Evolutionary conservation across 306 rosid genomes (phyloP).

Genomic region (Acacia acuminata): DNA sequence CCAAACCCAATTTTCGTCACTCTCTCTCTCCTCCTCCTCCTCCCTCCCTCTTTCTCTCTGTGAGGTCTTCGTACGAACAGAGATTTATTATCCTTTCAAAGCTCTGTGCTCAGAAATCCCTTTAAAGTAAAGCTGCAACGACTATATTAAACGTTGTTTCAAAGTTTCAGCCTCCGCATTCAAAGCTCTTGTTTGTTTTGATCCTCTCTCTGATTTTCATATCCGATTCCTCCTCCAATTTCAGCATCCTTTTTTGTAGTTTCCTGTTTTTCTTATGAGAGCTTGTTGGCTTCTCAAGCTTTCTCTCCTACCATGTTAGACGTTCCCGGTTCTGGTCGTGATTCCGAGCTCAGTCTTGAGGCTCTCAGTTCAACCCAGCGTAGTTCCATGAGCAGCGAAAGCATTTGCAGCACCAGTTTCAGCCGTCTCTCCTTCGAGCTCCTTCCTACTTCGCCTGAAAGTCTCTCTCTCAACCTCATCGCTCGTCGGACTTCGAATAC

Average conservation of each 20-base stretch:
- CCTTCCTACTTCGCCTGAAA: slow-evolving; percentile 48
- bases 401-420: slow-evolving; percentile 78
- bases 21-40: slow-evolving; percentile 16
- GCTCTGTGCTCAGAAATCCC: slow-evolving; percentile 25
- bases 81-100: slow-evolving; percentile 27
- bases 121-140: slow-evolving; percentile 24
- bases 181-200: slow-evolving; percentile 21
- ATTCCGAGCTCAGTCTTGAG: slow-evolving; percentile 63
- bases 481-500: slow-evolving; percentile 91
- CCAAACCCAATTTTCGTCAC: background rate
- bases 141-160: slow-evolving; percentile 16
- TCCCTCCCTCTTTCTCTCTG: background rate
- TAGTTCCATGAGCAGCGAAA: slow-evolving; percentile 83
- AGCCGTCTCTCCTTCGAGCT: slow-evolving; percentile 90
- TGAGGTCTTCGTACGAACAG: slow-evolving; percentile 13
- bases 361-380: slow-evolving; percentile 55
- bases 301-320: slow-evolving; percentile 57
- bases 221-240: background rate
- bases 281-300: background rate
- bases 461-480: slow-evolving; percentile 74
- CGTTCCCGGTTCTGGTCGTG: slow-evolving; percentile 45
- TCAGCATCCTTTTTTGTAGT: background rate
- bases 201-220: slow-evolving; percentile 7
- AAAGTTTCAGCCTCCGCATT: slow-evolving; percentile 31
- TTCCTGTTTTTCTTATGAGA: slow-evolving; percentile 7